Evolutionary conservation across 176 grass and related monocot species (phyloP).

Genomic region (Zizania latifolia): DNA sequence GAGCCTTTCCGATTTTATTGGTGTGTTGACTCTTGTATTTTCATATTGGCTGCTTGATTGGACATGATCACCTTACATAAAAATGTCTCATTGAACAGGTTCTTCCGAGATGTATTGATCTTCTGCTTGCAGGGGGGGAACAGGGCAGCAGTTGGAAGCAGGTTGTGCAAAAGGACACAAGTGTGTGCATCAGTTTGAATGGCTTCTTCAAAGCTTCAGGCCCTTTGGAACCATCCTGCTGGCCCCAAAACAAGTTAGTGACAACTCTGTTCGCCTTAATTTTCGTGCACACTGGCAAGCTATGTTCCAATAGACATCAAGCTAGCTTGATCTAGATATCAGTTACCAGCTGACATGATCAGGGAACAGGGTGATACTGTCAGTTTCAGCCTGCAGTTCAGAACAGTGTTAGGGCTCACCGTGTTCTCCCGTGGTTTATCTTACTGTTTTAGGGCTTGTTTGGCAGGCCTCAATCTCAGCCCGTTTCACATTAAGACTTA

Average conservation of each 20-base stretch:
- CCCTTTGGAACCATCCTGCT: conserved; percentile 86
- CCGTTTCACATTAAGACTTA: no score
- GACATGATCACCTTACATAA: neutral
- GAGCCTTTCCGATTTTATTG: no score
- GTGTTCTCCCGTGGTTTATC: no score
- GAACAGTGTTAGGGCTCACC: no score
- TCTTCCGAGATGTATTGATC: neutral
- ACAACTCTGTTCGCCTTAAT: neutral
- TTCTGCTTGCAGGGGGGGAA: conserved; percentile 7
- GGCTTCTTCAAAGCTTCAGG: conserved; percentile 77
- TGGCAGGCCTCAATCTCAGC: no score
- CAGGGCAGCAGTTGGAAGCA: conserved; percentile 5
- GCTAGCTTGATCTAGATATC: neutral
- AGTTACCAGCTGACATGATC: neutral
- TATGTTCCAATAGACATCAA: neutral
- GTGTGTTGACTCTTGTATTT: neutral
- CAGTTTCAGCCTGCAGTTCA: neutral
- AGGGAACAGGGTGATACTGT: neutral
- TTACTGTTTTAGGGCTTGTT: no score
- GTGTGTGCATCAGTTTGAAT: conserved; percentile 25
- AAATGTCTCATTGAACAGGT: neutral
- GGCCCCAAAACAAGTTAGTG: conserved; percentile 88
- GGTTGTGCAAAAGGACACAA: conserved; percentile 3
- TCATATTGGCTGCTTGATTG: neutral
- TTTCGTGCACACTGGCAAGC: neutral